Percentiles rank a stretch among this genome's conserved stretches.
Evolutionary conservation across 495 filamentous ascomycete genomes (phyloP).

Genomic region (Xylona heveae): DNA sequence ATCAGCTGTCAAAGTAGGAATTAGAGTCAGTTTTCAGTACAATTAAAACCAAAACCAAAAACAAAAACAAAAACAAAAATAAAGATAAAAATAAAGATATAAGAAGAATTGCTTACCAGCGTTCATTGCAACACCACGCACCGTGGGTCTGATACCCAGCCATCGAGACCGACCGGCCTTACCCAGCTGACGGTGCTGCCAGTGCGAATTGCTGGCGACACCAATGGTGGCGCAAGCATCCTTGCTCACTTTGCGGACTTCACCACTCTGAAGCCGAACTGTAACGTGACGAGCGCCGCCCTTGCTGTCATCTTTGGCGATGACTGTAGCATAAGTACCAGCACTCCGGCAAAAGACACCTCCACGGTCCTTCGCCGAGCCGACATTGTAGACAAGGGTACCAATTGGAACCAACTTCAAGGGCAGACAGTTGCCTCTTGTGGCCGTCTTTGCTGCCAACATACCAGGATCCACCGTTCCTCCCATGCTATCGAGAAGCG

Average conservation of each 20-base stretch:
- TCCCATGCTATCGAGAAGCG: slow-evolving; percentile 75
- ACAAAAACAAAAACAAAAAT: slow-evolving; percentile 1
- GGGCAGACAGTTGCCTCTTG: slow-evolving; percentile 87
- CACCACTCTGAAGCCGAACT: slow-evolving; percentile 75
- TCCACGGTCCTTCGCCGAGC: slow-evolving; percentile 44
- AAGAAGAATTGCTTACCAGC: slow-evolving; percentile 31
- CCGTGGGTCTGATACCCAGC: slow-evolving; percentile 83
- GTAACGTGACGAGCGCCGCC: slow-evolving; percentile 46
- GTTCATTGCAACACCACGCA: slow-evolving; percentile 96
- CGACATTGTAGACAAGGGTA: slow-evolving; percentile 76
- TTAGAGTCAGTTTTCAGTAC: background rate
- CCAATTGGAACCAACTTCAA: slow-evolving; percentile 87
- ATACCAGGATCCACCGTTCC: slow-evolving; percentile 84
- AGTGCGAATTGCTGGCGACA: slow-evolving; percentile 78
- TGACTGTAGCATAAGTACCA: slow-evolving; percentile 70
- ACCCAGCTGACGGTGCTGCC: slow-evolving; percentile 73
- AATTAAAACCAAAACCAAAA: too few relatives aligned
- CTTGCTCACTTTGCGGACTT: slow-evolving; percentile 66
- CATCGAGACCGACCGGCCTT: slow-evolving; percentile 86
- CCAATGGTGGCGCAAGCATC: slow-evolving; percentile 90
- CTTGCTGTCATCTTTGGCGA: slow-evolving; percentile 54
- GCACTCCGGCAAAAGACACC: slow-evolving; percentile 87
- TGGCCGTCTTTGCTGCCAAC: slow-evolving; percentile 77
- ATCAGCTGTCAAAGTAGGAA: slow-evolving; percentile 28
- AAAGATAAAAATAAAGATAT: slow-evolving; percentile 2